Conservation (phyloP, 305 asterid genomes). For the Fraxinus baroniana region DNA sequence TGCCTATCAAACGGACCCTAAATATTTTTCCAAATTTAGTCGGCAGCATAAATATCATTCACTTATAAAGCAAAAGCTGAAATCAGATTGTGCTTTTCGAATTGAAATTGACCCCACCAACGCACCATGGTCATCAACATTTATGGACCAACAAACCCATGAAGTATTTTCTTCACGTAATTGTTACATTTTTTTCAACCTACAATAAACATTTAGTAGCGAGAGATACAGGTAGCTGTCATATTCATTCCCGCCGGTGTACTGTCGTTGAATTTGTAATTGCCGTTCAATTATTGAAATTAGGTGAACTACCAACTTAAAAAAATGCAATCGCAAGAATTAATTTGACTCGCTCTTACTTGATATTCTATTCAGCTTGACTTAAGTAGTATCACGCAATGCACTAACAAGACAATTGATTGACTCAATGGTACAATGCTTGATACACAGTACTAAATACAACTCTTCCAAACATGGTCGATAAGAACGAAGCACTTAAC, state of each 20-base stretch:
- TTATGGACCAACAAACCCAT: not conserved
- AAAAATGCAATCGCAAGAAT: not conserved
- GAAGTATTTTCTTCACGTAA: slow-evolving; percentile 13
- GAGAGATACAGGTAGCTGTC: slow-evolving; percentile 44
- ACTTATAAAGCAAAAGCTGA: not conserved
- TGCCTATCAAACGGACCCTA: too few relatives aligned
- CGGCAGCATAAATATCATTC: too few relatives aligned
- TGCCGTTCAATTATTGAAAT: not conserved
- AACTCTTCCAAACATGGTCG: not conserved
- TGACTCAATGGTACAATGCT: not conserved
- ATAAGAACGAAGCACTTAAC: not conserved
- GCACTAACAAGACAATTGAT: not conserved
- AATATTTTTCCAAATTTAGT: too few relatives aligned
- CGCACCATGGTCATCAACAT: not conserved
- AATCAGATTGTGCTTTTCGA: too few relatives aligned
- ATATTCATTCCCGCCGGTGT: slow-evolving; percentile 18
- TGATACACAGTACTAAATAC: not conserved
- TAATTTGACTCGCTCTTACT: not conserved
- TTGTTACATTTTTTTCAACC: slow-evolving; percentile 21
- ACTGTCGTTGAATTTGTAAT: not conserved
- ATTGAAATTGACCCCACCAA: not conserved
- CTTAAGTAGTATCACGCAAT: not conserved
- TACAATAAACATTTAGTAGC: slow-evolving; percentile 13
- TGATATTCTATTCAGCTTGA: not conserved
- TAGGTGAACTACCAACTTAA: slow-evolving; percentile 11